These are phyloP conservation scores for Sonneratia caseolaris DNA, from an alignment of 345 rosid species.

Conservation along the genomic window DNA sequence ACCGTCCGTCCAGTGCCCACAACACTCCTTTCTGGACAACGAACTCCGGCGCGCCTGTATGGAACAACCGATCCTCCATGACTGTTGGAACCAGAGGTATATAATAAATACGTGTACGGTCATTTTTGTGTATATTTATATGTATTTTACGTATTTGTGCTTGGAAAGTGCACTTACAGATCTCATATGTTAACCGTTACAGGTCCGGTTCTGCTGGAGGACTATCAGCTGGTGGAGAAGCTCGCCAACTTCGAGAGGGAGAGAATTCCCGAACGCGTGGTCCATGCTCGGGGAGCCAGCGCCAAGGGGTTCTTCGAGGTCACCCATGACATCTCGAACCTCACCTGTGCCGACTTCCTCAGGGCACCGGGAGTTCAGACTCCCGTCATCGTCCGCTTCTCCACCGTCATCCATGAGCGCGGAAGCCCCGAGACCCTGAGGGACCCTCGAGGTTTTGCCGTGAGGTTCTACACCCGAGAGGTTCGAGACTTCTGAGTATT, in stretches of 20 bases:
- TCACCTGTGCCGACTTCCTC: conserved; percentile 85
- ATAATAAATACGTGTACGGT: too few relatives aligned
- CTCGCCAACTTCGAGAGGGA: conserved; percentile 84
- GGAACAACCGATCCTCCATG: conserved; percentile 30
- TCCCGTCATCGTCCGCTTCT: conserved; percentile 87
- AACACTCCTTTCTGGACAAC: conserved; percentile 26
- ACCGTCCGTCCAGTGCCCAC: conserved; percentile 33
- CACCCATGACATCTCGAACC: conserved; percentile 68
- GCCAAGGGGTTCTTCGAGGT: conserved; percentile 98
- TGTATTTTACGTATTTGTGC: not conserved
- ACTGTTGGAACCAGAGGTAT: conserved; percentile 37
- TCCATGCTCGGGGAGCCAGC: conserved; percentile 94
- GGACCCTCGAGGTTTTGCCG: conserved; percentile 92
- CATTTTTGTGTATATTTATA: too few relatives aligned
- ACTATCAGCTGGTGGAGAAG: conserved; percentile 81
- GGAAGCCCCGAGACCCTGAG: conserved; percentile 93
- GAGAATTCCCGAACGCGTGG: conserved; percentile 89
- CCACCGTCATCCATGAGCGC: conserved; percentile 92
- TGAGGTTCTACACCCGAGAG: conserved; percentile 87
- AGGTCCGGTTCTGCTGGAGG: conserved; percentile 94
- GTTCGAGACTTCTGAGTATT: not conserved
- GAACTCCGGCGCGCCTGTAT: conserved; percentile 31
- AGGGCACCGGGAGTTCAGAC: conserved; percentile 85
- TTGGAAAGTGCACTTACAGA: not conserved
- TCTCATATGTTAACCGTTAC: not conserved